Base-by-base conservation (phyloP, 768 basidiomycete species). In the Russula vinacea region DNA sequence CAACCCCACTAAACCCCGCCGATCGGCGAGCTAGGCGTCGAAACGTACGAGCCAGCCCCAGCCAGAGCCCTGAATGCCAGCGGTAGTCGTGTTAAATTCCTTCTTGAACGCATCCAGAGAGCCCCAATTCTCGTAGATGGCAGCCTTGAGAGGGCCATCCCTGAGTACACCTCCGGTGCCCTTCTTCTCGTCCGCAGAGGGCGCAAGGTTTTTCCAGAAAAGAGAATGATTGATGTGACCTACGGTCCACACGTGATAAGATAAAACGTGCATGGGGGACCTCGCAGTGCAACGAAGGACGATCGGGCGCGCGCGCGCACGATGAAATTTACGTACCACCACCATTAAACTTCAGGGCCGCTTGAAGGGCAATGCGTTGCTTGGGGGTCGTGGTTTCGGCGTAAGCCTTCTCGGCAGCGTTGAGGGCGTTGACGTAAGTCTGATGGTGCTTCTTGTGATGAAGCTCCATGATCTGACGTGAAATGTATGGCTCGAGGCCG, bases 391-490 rank as follows among this genome's bases (percentile, higher is more conserved):
- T 69, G 0, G 89, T 79, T 69, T 84, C 84, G 53, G 84, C 80
- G 73, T 94, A 92, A 0, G 83, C 80, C 66, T 81, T 78, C 78
- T 96, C 94, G 19, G 94, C 94, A 39, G 90, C 86, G 77, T 96
- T 98, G 74, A 98, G 84, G 2, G 88, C 89, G 71, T 85, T 95
- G 60, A 96, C 92, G 71, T 97, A 97, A 59, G 92, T 88, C 80
- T 94, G 92, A 73, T 98, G 94, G 74, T 98, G 94, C 81, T 94
- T 95, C 67, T 81, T 85, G 80, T 98, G 94, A 78, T 98, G 94
- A 56, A 96, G 89, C 62, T 79, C 83, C 94, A 96, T 98, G 78
- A 97, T 98, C 78, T 95, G 84, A 73, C 81, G 73, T 40, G 85
- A 90, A 79, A 98, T 96, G 79, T 85, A 87, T n/a, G 94, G 94